Conservation (phyloP, 2,329 filamentous ascomycete species). For the Teratosphaeria epicoccoides region DNA sequence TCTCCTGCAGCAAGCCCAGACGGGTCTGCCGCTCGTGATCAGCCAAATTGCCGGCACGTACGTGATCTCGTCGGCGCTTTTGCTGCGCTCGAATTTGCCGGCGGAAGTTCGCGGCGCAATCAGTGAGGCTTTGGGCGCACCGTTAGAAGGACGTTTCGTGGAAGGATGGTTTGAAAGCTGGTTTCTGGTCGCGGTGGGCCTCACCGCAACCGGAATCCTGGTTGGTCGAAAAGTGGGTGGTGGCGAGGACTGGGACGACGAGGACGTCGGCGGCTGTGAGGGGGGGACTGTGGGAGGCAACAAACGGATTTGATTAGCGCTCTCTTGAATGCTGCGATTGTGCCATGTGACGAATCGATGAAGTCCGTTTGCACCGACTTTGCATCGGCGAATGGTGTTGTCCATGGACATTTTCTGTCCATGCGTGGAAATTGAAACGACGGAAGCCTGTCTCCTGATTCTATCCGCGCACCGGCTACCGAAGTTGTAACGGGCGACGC, state of each 20-base stretch:
- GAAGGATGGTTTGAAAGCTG: constrained; percentile 82
- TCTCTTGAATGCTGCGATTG: not conserved
- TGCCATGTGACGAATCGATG: not conserved
- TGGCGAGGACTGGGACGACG: constrained; percentile 30
- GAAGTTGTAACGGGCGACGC: no score
- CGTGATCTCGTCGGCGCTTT: constrained; percentile 67
- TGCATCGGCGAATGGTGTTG: not conserved
- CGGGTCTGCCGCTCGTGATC: constrained; percentile 60
- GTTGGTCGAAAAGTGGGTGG: constrained; percentile 52
- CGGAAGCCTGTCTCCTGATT: no score
- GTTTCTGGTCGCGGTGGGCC: constrained; percentile 59
- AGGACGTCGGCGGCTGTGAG: constrained; percentile 23
- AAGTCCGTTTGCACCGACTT: no score
- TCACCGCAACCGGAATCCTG: constrained; percentile 63
- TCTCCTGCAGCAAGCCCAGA: constrained; percentile 64
- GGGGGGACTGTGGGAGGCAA: not conserved
- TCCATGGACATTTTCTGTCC: not conserved
- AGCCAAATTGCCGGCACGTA: constrained; percentile 76
- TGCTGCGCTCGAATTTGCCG: constrained; percentile 69
- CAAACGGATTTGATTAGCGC: constrained; percentile 7
- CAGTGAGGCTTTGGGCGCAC: constrained; percentile 64
- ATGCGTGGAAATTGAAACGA: not conserved
- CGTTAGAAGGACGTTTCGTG: constrained; percentile 61
- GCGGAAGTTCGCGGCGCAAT: constrained; percentile 67
- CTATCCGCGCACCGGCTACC: not conserved